A percentile compares a stretch with the other conserved stretches of the same genome.
Conservation (phyloP, 2,329 filamentous ascomycete species). For the Xylariaceae sp. region DNA sequence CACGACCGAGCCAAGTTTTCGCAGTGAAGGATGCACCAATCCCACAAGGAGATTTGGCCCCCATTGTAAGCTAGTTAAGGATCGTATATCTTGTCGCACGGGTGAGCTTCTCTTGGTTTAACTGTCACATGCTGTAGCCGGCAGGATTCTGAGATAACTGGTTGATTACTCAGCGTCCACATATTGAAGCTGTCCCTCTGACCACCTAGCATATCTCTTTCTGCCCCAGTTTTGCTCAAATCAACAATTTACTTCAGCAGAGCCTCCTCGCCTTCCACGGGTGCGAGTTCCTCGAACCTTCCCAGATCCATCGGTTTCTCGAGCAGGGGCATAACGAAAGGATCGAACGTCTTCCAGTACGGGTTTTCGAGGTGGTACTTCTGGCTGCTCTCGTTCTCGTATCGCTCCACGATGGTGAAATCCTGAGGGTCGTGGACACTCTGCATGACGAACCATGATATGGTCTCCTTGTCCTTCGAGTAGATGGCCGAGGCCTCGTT, state of each 20-base stretch:
- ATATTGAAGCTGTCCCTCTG: too few relatives aligned
- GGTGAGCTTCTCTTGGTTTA: too few relatives aligned
- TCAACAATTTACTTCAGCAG: constrained; percentile 31
- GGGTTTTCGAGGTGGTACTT: constrained; percentile 72
- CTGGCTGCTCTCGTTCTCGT: constrained; percentile 68
- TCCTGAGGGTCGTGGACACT: constrained; percentile 70
- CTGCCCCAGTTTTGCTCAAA: background rate
- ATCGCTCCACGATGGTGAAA: constrained; percentile 79
- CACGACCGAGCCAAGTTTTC: background rate
- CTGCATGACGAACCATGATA: constrained; percentile 81
- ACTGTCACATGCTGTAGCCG: too few relatives aligned
- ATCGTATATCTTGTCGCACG: too few relatives aligned
- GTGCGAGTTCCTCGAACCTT: constrained; percentile 68
- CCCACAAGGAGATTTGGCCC: background rate
- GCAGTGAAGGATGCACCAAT: background rate
- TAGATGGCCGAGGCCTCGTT: constrained; percentile 78
- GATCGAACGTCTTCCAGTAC: constrained; percentile 79
- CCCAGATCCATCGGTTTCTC: constrained; percentile 74
- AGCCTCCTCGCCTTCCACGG: constrained; percentile 44
- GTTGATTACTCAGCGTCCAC: too few relatives aligned
- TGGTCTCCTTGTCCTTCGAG: constrained; percentile 72
- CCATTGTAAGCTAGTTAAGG: background rate
- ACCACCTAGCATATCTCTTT: background rate
- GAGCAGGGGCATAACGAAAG: constrained; percentile 73
- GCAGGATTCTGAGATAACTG: too few relatives aligned